Base-by-base conservation (phyloP, 257 asterid species). In the Rauvolfia tetraphylla region DNA sequence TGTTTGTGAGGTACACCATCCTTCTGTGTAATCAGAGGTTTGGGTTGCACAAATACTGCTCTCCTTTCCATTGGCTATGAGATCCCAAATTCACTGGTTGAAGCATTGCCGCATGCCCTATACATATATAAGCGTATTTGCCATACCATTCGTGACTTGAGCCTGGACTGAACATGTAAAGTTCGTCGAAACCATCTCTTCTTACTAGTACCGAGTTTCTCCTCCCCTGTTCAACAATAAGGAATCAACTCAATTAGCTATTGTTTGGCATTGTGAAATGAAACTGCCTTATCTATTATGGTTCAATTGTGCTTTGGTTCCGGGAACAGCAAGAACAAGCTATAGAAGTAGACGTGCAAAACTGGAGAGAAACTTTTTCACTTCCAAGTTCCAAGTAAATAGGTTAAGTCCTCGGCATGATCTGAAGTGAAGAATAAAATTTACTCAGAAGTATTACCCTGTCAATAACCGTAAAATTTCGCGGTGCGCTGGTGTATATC, bases 161-260 rank as follows among this genome's bases (percentile, higher is more conserved):
- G 68, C 96, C 98, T 5, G 98, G 96, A 80, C 98, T 93, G 59
- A 86, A 80, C 84, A 90, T 48, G 83, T 93, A 93, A 75, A 89
- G 72, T 87, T 93, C 97, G 18, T 87, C 57, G 82, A 91, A 91
- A 39, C 97, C 97, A 31, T 86, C 80, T 76, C 96, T 82, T 76
- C 79, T 83, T 65, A 90, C 74, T 3, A 51, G 66, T 57, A 93
- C 86, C 5, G 98, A 93, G 82, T 93, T 91, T 83, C 95, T 88
- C 80, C 90, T 84, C 5, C 98, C 97, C 96, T 90, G 90, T 59
- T 71, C 63, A 68, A 51, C 31, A 71, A 58, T 49, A 44, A 65
- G 34, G 22, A 74, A 70, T 36, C 38, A 77, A 38, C n/a, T 22
- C 14, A 38, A 33, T 63, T 61, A 61, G 23, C 68, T 29, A 11